Evolutionary conservation across 805 yeast genomes (phyloP).

Genomic region (Dipodascus geniculatus): DNA sequence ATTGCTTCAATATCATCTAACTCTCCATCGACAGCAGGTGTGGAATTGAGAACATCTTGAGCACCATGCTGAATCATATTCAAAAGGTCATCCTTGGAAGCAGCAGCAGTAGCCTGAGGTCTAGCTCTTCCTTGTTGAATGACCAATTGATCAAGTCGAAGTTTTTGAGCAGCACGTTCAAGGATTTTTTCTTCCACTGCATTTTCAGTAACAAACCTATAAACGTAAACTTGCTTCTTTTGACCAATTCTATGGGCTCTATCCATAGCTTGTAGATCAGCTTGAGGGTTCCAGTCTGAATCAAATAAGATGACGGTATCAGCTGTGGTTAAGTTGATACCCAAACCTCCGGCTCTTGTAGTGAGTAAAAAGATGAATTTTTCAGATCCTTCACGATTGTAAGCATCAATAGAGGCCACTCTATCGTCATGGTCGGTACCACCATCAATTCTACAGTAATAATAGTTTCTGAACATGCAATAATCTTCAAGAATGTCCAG

Average conservation of each 20-base stretch:
- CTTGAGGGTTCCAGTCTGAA: conserved; percentile 98
- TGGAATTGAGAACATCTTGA: conserved; percentile 62
- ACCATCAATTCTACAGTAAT: conserved; percentile 90
- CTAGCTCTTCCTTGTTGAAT: conserved; percentile 78
- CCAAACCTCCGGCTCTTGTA: conserved; percentile 95
- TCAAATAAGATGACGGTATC: conserved; percentile 82
- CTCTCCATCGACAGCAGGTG: conserved; percentile 27
- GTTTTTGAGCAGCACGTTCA: conserved; percentile 90
- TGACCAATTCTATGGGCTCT: conserved; percentile 97
- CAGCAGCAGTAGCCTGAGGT: conserved; percentile 31
- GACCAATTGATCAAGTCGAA: conserved; percentile 85
- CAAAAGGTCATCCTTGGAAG: conserved; percentile 55
- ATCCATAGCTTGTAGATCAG: conserved; percentile 96
- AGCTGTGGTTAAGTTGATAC: conserved; percentile 86
- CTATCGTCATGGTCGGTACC: conserved; percentile 89
- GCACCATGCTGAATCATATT: conserved; percentile 98
- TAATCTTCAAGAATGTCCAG: conserved; percentile 88
- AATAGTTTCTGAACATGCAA: conserved; percentile 70
- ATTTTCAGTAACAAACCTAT: conserved; percentile 85
- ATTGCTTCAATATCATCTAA: conserved; percentile 72
- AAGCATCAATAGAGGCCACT: conserved; percentile 84
- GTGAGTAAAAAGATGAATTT: conserved; percentile 80
- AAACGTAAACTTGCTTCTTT: conserved; percentile 88
- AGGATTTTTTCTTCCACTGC: conserved; percentile 94
- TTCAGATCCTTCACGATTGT: conserved; percentile 67